Evolutionary conservation across 768 basidiomycete species (phyloP).

Genomic region (Hysterangium stoloniferum): DNA sequence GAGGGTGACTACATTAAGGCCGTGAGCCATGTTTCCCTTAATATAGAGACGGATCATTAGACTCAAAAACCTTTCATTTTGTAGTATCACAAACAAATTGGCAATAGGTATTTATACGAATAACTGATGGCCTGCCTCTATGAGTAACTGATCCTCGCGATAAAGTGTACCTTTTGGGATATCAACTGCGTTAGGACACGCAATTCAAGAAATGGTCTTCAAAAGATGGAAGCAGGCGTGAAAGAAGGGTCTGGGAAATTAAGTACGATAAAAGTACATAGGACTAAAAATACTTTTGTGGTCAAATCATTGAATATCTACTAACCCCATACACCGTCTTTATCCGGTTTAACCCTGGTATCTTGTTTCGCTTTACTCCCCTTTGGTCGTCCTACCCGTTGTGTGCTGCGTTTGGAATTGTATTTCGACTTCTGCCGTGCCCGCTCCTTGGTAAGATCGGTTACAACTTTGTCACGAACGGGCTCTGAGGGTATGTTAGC

Average conservation of each 20-base stretch:
- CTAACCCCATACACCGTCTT: conserved; percentile 29
- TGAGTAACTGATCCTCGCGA: neutral
- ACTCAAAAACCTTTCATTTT: neutral
- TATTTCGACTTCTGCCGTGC: conserved; percentile 63
- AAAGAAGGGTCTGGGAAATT: neutral
- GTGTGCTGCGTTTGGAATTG: conserved; percentile 64
- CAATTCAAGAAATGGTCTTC: conserved; percentile 45
- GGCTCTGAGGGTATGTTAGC: conserved; percentile 22
- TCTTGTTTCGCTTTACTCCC: conserved; percentile 87
- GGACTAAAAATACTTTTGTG: neutral
- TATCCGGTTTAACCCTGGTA: conserved; percentile 51
- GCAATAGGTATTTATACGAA: conserved; percentile 3
- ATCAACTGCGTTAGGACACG: conserved; percentile 53
- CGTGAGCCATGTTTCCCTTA: neutral
- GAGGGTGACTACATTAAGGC: conserved; percentile 36
- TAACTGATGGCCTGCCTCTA: neutral
- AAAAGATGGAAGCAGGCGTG: conserved; percentile 37
- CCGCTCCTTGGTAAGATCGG: conserved; percentile 51
- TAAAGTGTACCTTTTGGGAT: conserved; percentile 55
- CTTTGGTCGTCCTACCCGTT: conserved; percentile 51
- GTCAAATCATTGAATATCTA: neutral
- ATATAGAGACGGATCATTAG: neutral
- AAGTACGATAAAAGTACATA: neutral
- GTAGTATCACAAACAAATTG: conserved; percentile 10
- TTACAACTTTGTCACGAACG: conserved; percentile 52